Evolutionary conservation across 192 early-diverging fungal genomes (phyloP).

Genomic region (Linnemannia hyalina): DNA sequence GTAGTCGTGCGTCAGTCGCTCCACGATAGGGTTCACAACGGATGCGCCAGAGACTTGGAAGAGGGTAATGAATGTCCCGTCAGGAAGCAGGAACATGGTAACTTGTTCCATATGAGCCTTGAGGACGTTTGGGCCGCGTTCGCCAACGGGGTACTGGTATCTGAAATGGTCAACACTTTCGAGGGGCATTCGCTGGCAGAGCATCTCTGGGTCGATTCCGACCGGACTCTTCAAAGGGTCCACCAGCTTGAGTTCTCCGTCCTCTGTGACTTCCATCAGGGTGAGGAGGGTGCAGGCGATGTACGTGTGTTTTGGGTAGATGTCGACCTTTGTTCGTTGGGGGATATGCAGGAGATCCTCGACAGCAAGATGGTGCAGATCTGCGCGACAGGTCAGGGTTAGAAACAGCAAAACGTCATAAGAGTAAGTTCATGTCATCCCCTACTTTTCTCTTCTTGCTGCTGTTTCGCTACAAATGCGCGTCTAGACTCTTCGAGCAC

Average conservation of each 20-base stretch:
- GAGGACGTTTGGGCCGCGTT: neutral
- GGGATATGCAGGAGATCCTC: constrained; percentile 50
- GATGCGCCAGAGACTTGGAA: constrained; percentile 57
- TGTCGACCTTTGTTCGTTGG: constrained; percentile 51
- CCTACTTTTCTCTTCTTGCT: neutral
- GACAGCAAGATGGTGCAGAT: constrained; percentile 47
- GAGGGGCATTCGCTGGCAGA: constrained; percentile 30
- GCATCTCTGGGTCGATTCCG: constrained; percentile 30
- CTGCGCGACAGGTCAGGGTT: neutral
- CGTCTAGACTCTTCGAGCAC: neutral
- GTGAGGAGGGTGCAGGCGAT: constrained; percentile 45
- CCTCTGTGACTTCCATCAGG: constrained; percentile 24
- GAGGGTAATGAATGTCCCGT: constrained; percentile 55
- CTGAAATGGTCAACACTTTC: constrained; percentile 43
- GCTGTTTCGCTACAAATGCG: neutral
- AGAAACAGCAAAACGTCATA: neutral
- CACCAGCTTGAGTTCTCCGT: constrained; percentile 28
- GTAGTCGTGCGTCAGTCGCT: constrained; percentile 40
- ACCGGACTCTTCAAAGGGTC: constrained; percentile 12
- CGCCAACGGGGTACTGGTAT: constrained; percentile 16
- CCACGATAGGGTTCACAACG: constrained; percentile 52
- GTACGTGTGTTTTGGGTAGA: constrained; percentile 47
- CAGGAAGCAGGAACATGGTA: constrained; percentile 51
- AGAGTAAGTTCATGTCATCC: too few species aligned
- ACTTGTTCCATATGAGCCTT: constrained; percentile 55